These are phyloP conservation scores for Diaporthe eres DNA, from an alignment of 2,329 filamentous ascomycete genomes.

Conservation along the genomic window DNA sequence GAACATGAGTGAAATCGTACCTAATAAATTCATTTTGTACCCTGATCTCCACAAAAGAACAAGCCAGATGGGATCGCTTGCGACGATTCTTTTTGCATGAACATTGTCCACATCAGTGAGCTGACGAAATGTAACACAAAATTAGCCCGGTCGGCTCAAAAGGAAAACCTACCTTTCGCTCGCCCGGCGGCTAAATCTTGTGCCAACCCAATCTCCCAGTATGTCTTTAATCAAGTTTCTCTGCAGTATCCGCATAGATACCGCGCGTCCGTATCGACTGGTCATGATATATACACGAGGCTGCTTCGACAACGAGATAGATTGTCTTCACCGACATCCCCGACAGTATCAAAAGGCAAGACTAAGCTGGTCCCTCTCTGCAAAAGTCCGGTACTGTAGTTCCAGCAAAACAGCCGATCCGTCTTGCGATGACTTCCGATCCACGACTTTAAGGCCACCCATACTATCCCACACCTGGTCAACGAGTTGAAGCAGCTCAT, in stretches of 20 bases:
- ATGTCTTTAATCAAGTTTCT: background rate
- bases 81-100: background rate
- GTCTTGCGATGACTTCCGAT: slow-evolving; percentile 43
- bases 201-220: background rate
- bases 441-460: slow-evolving; percentile 47
- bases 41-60: background rate
- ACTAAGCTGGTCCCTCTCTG: background rate
- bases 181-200: background rate
- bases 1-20: too few species aligned
- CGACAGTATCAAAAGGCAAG: background rate
- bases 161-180: background rate
- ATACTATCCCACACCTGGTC: slow-evolving; percentile 46
- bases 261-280: background rate
- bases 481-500: slow-evolving; percentile 49
- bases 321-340: background rate
- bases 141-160: background rate
- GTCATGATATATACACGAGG: background rate
- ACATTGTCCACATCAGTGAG: background rate
- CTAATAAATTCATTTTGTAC: too few species aligned
- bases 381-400: background rate
- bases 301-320: background rate
- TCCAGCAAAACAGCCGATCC: background rate
- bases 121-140: background rate
- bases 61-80: background rate
- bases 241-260: background rate